Conservation (phyloP, 2,329 filamentous ascomycete genomes). For the Fusarium subtropicale region DNA sequence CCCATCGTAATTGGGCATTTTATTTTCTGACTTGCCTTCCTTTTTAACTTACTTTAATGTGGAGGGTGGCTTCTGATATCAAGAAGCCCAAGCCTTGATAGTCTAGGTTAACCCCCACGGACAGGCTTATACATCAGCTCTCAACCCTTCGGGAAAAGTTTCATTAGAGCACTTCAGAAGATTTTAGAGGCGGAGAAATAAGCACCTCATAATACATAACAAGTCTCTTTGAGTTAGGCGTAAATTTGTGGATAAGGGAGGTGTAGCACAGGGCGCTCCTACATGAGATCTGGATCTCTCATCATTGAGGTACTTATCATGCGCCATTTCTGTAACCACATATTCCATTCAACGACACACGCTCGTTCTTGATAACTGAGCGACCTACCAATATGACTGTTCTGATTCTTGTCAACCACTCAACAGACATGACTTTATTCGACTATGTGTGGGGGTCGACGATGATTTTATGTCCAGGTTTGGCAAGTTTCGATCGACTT, state of each 20-base stretch:
- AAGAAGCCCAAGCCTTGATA: not conserved
- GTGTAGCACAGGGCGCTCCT: too few species aligned
- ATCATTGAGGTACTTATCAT: not conserved
- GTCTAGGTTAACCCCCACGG: not conserved
- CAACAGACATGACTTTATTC: conserved; percentile 4
- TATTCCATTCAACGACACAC: not conserved
- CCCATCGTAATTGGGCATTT: not conserved
- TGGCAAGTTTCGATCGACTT: conserved; percentile 36
- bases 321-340: not conserved
- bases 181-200: not conserved
- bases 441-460: conserved; percentile 33
- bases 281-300: not conserved
- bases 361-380: not conserved
- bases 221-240: not conserved
- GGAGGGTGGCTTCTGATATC: not conserved
- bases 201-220: not conserved
- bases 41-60: not conserved
- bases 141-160: not conserved
- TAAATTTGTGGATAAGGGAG: not conserved
- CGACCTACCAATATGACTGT: not conserved
- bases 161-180: not conserved
- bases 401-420: not conserved
- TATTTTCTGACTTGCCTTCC: not conserved
- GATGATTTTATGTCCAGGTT: conserved; percentile 25
- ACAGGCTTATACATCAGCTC: not conserved